Percentiles rank a stretch among this genome's conserved stretches.
These are phyloP conservation scores for Chlorociboria aeruginascens DNA, from an alignment of 495 filamentous ascomycete species.

Conservation along the genomic window DNA sequence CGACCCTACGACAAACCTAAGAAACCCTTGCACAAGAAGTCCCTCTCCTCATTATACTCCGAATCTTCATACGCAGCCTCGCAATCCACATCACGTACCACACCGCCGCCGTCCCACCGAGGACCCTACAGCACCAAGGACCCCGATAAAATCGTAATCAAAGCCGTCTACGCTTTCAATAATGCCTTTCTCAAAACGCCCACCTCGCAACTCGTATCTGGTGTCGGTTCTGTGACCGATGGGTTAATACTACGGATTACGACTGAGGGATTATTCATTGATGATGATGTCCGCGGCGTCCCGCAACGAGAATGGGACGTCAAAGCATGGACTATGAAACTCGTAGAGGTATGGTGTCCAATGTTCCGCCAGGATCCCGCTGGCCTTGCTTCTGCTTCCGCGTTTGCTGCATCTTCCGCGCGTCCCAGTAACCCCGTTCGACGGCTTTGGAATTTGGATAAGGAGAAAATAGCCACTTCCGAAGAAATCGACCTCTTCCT, in stretches of 20 bases:
- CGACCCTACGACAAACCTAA: constrained; percentile 72
- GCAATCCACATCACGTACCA: constrained; percentile 71
- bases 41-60: constrained; percentile 58
- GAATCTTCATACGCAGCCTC: constrained; percentile 78
- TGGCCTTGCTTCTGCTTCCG: constrained; percentile 25
- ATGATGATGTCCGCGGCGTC: constrained; percentile 81
- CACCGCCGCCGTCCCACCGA: constrained; percentile 67
- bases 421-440: constrained; percentile 18
- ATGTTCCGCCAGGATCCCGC: constrained; percentile 25
- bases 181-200: constrained; percentile 73
- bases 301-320: constrained; percentile 94
- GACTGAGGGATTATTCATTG: constrained; percentile 88
- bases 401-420: constrained; percentile 13
- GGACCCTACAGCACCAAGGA: constrained; percentile 73
- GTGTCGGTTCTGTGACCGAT: constrained; percentile 66
- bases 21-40: constrained; percentile 32
- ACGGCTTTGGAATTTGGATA: constrained; percentile 23
- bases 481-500: constrained; percentile 54
- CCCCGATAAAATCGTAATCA: constrained; percentile 88
- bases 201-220: constrained; percentile 66
- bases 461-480: constrained; percentile 29
- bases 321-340: constrained; percentile 92
- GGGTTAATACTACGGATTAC: constrained; percentile 75
- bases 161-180: constrained; percentile 81
- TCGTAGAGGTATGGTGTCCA: constrained; percentile 81